These are phyloP conservation scores for Fusarium scirpi DNA, from an alignment of 2,329 filamentous ascomycete genomes.

Conservation along the genomic window DNA sequence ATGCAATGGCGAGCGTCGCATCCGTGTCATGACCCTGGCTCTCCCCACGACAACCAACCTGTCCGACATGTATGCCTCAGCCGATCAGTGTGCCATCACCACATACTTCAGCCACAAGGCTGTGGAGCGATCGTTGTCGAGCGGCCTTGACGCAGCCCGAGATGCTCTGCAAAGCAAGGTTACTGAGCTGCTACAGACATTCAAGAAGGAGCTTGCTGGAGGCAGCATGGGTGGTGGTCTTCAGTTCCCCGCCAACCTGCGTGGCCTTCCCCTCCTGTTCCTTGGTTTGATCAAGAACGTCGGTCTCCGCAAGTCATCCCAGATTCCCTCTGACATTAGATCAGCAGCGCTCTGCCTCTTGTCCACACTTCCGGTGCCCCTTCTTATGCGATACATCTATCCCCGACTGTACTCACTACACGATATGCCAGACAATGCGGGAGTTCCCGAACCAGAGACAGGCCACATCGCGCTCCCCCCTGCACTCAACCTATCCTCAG, in stretches of 20 bases:
- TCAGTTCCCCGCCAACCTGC: conserved; percentile 93
- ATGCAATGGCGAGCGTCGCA: conserved; percentile 95
- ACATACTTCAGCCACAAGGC: conserved; percentile 98
- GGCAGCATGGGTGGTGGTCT: conserved; percentile 95
- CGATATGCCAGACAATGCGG: conserved; percentile 96
- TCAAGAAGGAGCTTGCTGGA: conserved; percentile 95
- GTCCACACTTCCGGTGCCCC: conserved; percentile 90
- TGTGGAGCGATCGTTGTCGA: conserved; percentile 87
- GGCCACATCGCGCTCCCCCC: conserved; percentile 91
- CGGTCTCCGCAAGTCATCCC: conserved; percentile 89
- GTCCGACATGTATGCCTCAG: conserved; percentile 92
- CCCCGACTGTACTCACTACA: conserved; percentile 87
- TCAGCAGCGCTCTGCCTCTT: conserved; percentile 92
- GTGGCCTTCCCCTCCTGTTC: conserved; percentile 90
- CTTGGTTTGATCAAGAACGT: conserved; percentile 96
- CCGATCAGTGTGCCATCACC: conserved; percentile 92
- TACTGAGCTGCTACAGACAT: conserved; percentile 91
- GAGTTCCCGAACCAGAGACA: conserved; percentile 84
- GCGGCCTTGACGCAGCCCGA: conserved; percentile 87
- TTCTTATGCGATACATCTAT: conserved; percentile 94
- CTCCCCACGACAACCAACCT: conserved; percentile 92
- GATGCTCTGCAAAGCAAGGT: conserved; percentile 93
- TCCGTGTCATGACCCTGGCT: conserved; percentile 92
- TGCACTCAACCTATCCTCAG: conserved; percentile 86
- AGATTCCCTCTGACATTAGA: conserved; percentile 93